Evolutionary conservation across 768 basidiomycete genomes (phyloP).

Genomic region (Tricholoma flavovirens): DNA sequence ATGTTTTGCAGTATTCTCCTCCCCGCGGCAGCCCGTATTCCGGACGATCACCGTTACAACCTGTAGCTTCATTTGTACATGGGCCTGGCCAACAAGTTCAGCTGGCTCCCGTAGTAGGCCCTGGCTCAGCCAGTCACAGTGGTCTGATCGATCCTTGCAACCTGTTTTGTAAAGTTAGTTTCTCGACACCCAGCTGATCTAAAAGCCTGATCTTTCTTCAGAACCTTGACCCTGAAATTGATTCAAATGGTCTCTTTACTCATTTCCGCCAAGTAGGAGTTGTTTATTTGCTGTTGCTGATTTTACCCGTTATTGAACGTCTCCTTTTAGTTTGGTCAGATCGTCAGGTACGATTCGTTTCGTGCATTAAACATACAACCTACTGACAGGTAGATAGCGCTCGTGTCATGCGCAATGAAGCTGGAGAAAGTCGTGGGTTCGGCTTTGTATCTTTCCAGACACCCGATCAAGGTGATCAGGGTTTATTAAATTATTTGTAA

Average conservation of each 20-base stretch:
- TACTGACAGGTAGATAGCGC: conserved; percentile 45
- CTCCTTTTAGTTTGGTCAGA: conserved; percentile 67
- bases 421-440: conserved; percentile 77
- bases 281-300: background rate
- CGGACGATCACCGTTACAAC: conserved; percentile 36
- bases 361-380: background rate
- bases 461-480: conserved; percentile 65
- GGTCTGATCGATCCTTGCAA: conserved; percentile 90
- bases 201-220: conserved; percentile 25
- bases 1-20: conserved; percentile 47
- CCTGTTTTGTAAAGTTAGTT: conserved; percentile 75
- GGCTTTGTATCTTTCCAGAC: conserved; percentile 87
- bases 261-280: conserved; percentile 71
- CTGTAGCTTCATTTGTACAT: conserved; percentile 59
- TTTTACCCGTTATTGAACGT: conserved; percentile 13
- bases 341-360: conserved; percentile 59
- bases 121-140: conserved; percentile 78
- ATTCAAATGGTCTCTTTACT: conserved; percentile 77
- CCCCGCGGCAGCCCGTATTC: conserved; percentile 52
- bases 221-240: conserved; percentile 82
- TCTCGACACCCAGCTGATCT: background rate
- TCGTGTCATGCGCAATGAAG: conserved; percentile 87
- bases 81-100: conserved; percentile 91
- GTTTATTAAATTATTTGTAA: background rate
- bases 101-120: conserved; percentile 65